Percentiles rank a stretch among this genome's conserved stretches.
Evolutionary conservation across 2,329 filamentous ascomycete species (phyloP).

Genomic region (Pseudovirgaria hyperparasitica): DNA sequence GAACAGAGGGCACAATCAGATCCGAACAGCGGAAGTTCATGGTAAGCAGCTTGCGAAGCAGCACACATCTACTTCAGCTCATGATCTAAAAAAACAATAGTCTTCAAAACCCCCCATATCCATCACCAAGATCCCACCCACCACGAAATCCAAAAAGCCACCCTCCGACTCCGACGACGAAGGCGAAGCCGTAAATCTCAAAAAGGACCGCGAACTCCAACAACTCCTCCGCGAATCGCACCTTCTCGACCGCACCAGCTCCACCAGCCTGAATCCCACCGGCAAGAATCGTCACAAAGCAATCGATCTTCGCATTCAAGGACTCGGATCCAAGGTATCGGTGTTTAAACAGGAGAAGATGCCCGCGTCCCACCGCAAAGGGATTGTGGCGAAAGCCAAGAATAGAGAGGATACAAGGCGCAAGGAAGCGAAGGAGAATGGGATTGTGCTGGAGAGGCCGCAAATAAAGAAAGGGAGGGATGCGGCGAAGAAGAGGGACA

Average conservation of each 20-base stretch:
- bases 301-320: slow-evolving; percentile 69
- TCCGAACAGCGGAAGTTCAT: slow-evolving; percentile 69
- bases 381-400: slow-evolving; percentile 58
- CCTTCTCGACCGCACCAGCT: slow-evolving; percentile 52
- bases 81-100: slow-evolving; percentile 16
- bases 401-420: slow-evolving; percentile 58
- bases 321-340: slow-evolving; percentile 65
- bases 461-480: slow-evolving; percentile 31
- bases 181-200: slow-evolving; percentile 54
- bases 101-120: slow-evolving; percentile 38
- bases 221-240: slow-evolving; percentile 85
- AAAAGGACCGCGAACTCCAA: slow-evolving; percentile 86
- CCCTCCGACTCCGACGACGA: slow-evolving; percentile 34
- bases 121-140: slow-evolving; percentile 12
- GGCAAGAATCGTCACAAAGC: slow-evolving; percentile 71
- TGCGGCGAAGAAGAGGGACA: slow-evolving; percentile 33
- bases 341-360: slow-evolving; percentile 72
- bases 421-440: slow-evolving; percentile 75
- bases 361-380: slow-evolving; percentile 76
- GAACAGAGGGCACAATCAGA: slow-evolving; percentile 27
- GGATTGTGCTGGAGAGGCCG: slow-evolving; percentile 66
- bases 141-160: slow-evolving; percentile 9
- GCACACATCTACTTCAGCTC: neutral
- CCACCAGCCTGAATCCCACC: slow-evolving; percentile 32
- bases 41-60: slow-evolving; percentile 31